A percentile compares a stretch with the other conserved stretches of the same genome.
Evolutionary conservation across 2,329 filamentous ascomycete genomes (phyloP).

Genomic region (Calonectria naviculata): DNA sequence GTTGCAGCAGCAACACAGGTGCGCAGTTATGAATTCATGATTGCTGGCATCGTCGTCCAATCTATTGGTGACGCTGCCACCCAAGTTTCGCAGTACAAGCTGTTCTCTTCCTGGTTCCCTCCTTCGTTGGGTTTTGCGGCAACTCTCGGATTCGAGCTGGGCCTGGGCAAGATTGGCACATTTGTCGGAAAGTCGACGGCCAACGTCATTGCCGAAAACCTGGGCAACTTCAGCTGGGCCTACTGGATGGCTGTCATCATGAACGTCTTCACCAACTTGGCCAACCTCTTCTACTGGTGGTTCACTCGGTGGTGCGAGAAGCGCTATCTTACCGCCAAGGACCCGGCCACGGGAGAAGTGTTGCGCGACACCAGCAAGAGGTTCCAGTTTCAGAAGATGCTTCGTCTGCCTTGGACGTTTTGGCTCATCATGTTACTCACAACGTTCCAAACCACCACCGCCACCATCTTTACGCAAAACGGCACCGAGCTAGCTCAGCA

Average conservation of each 20-base stretch:
- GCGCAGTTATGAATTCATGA: slow-evolving; percentile 70
- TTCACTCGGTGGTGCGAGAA: slow-evolving; percentile 64
- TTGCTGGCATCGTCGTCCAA: slow-evolving; percentile 64
- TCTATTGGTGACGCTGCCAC: slow-evolving; percentile 71
- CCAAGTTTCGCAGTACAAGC: slow-evolving; percentile 72
- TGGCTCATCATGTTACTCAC: slow-evolving; percentile 67
- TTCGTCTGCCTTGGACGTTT: slow-evolving; percentile 69
- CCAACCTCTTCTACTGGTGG: slow-evolving; percentile 63
- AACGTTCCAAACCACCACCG: slow-evolving; percentile 68
- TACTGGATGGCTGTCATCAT: slow-evolving; percentile 72
- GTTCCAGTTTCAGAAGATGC: slow-evolving; percentile 65
- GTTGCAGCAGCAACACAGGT: slow-evolving; percentile 67
- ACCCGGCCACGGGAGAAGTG: slow-evolving; percentile 67
- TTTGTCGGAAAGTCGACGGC: slow-evolving; percentile 71
- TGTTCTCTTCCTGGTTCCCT: slow-evolving; percentile 74
- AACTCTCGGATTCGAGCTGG: slow-evolving; percentile 69
- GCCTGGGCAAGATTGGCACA: slow-evolving; percentile 68
- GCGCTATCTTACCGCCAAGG: slow-evolving; percentile 57
- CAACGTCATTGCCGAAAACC: slow-evolving; percentile 67
- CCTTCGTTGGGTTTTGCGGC: slow-evolving; percentile 71
- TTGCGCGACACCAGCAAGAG: slow-evolving; percentile 70
- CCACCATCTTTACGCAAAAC: slow-evolving; percentile 65
- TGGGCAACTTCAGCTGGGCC: slow-evolving; percentile 70
- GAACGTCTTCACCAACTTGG: slow-evolving; percentile 71
- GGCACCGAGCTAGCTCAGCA: slow-evolving; percentile 71